Conservation (phyloP, 2,329 filamentous ascomycete genomes). For the Neofusicoccum umdonicola region DNA sequence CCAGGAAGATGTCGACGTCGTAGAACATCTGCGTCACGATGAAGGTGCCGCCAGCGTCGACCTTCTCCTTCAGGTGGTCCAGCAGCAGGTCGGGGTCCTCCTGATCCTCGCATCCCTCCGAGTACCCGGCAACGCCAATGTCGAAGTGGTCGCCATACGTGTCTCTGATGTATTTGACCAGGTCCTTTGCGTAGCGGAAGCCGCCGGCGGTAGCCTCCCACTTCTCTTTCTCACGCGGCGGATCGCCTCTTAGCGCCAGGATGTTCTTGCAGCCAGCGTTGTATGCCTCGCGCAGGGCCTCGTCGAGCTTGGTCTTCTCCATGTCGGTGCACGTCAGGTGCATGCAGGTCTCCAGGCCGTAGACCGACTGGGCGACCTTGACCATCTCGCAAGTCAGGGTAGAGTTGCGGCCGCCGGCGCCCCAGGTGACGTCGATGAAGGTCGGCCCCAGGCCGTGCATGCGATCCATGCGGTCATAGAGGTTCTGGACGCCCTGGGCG, state of each 20-base stretch:
- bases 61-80: constrained; percentile 93
- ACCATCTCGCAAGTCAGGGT: constrained; percentile 98
- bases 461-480: constrained; percentile 98
- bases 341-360: constrained; percentile 98
- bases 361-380: constrained; percentile 87
- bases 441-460: constrained; percentile 93
- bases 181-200: constrained; percentile 88
- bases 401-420: constrained; percentile 86
- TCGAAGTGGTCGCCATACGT: constrained; percentile 89
- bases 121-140: constrained; percentile 91
- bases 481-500: constrained; percentile 93
- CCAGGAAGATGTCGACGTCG: constrained; percentile 90
- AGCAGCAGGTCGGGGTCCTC: constrained; percentile 80
- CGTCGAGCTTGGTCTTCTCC: constrained; percentile 87
- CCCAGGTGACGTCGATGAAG: constrained; percentile 99
- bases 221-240: constrained; percentile 86
- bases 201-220: constrained; percentile 86
- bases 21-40: constrained; percentile 99
- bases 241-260: constrained; percentile 86
- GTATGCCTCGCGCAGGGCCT: constrained; percentile 83
- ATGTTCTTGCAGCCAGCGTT: constrained; percentile 97
- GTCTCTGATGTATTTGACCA: constrained; percentile 78
- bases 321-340: constrained; percentile 98
- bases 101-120: constrained; percentile 93
- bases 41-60: constrained; percentile 89